Evolutionary conservation across 2,329 filamentous ascomycete genomes (phyloP), one percentile per base, ranked within the genome.

Genomic region (Exophiala sideris): DNA sequence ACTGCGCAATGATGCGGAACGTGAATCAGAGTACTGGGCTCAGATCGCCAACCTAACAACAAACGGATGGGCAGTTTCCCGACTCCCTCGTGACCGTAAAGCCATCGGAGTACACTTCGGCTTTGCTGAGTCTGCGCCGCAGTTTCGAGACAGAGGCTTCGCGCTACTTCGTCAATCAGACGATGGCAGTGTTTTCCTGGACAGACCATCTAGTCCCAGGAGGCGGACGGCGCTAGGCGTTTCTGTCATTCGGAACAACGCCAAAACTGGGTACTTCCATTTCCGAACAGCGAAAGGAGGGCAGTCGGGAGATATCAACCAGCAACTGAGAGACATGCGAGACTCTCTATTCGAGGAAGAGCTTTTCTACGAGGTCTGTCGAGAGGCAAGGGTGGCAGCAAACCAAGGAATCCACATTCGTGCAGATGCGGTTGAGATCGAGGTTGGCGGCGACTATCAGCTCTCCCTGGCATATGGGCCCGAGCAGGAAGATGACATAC

Each of bases 1-100:
- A 38, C 73, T 99, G 10, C 82, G 89, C 63, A 81, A 80, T 9
- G 91, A 96, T 68, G 87, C 95, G 33, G 79, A 82, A 8, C 82
- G 84, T 29, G 94, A 99, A 73, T 86, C 85, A 1, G 86, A 81
- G 63, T 99, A 95, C 70, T 99, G 94, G 94, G 81, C 87, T 51
- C 87, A 95, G 64, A 81, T 97, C 2, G 75, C 95, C 44, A 82
- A 84, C 8, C 84, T 97, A 41, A 90, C 87, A 60, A 83, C 90
- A 61, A 86, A 85, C 50, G 91, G 91, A 3, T 99, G 94, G 92
- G 86, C 88, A 16, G 76, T 97, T 14, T 92, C 87, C 62, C 82
- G 87, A 45, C 75, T 94, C 38, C 89, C 90, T 0, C 77, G 84
- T 5, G 85, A 92, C 62, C 78, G 79, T 46, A 83, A 89, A 62